These are phyloP conservation scores for Grammothele lineata DNA, from an alignment of 768 basidiomycete species.

Conservation along the genomic window DNA sequence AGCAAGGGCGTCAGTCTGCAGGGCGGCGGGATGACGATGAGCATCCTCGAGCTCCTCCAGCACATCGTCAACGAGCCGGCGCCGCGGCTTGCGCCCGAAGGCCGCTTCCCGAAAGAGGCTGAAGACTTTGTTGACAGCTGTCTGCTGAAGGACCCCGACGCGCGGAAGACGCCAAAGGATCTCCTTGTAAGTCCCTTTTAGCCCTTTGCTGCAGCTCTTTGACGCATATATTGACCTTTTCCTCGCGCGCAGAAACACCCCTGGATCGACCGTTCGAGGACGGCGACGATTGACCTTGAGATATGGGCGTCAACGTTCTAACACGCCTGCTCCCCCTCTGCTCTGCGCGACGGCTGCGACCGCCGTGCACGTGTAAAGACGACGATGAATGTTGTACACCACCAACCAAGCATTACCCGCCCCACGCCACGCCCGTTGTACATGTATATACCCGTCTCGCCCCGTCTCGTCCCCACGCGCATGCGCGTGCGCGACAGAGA, in stretches of 20 bases:
- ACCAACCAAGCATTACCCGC: background rate
- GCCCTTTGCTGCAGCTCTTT: constrained; percentile 2
- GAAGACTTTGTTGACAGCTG: constrained; percentile 88
- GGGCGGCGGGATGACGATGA: constrained; percentile 97
- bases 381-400: background rate
- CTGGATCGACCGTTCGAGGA: constrained; percentile 67
- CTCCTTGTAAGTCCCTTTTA: constrained; percentile 54
- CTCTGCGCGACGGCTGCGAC: background rate
- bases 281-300: constrained; percentile 65
- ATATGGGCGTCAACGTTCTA: constrained; percentile 77
- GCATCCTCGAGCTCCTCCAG: constrained; percentile 92
- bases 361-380: constrained; percentile 4
- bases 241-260: constrained; percentile 50
- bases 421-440: background rate
- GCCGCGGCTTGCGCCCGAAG: constrained; percentile 75
- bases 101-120: constrained; percentile 67
- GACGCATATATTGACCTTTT: background rate
- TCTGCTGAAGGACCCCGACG: constrained; percentile 84
- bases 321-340: constrained; percentile 15
- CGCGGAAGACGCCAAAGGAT: constrained; percentile 83
- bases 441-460: constrained; percentile 15
- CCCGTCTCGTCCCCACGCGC: background rate
- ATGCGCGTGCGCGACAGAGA: too few species aligned
- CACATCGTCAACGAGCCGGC: constrained; percentile 99
- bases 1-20: constrained; percentile 90